Base-by-base conservation (phyloP, 139 green algal species). In the Chlamydomonas sphaeroides region DNA sequence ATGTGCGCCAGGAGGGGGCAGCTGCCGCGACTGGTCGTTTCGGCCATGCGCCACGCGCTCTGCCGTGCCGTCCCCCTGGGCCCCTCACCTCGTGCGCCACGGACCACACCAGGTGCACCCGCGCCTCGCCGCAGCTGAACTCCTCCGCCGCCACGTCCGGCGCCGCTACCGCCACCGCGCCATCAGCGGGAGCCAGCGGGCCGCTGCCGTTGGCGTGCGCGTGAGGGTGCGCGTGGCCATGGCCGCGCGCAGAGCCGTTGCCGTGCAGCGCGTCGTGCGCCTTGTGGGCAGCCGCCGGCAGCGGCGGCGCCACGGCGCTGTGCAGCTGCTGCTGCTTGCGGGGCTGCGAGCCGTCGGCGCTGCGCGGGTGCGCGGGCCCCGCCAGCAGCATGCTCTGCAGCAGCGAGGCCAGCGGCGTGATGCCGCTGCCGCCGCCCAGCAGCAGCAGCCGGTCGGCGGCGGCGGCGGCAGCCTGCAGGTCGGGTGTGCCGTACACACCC, bases 71-170 rank as follows among this genome's bases (percentile, higher is more conserved):
- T 10, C 32, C 32, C 14, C 32, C 23, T 32, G 28, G 5, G 32
- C 32, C 10, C 21, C 51, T 26, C 51, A 78, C 75, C 75, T 82
- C 57, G 32, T 72, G 62, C 25, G 75, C 53, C 45, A 82, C 75
- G 4, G 75, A n/a, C 75, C 75, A 82, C 6, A 82, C 62, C 61
- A 82, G 59, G 32, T 72, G 75, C 59, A 82, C 75, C 3, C 75
- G 41, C 10, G 42, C 38, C 5, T 21, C 30, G 23, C 33, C n/a
- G 57, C 25, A 17, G 18, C 18, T 26, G 49, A 26, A 17, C 49
- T 56, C 49, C 21, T 56, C 49, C 49, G 21, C 49, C 6, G 6
- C 49, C 2, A 17, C 49, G 8, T 53, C 5, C 35, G 45, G 38
- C 56, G 39, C 72, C 38, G 38, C 38, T 26, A 17, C 25, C 23